phyloP scores from a whole-genome alignment of 495 filamentous ascomycete species.

The Aspergillus diversus region DNA sequence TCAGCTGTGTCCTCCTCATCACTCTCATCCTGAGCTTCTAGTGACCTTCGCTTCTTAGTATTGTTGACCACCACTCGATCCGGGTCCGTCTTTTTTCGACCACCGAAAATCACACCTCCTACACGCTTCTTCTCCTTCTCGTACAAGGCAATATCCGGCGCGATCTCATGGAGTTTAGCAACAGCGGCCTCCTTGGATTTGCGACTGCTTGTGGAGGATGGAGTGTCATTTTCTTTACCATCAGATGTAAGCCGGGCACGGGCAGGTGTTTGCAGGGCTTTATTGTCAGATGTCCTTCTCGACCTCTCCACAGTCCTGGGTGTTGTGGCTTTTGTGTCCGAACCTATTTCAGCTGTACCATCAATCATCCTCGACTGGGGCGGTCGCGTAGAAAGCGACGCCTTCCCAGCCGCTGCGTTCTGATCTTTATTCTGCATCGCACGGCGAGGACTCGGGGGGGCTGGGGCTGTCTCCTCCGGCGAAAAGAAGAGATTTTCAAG shows the following conservation, averaged over 20 bases:
- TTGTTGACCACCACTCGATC: conserved; percentile 42
- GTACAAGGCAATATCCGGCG: conserved; percentile 82
- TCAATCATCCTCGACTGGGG: conserved; percentile 27
- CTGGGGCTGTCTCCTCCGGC: conserved; percentile 30
- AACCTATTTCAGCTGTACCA: conserved; percentile 17
- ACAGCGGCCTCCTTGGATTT: conserved; percentile 85
- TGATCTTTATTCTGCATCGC: conserved; percentile 43
- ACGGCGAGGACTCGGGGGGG: conserved; percentile 28
- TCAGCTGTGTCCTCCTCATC: conserved; percentile 56
- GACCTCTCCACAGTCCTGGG: conserved; percentile 35
- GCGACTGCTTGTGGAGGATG: conserved; percentile 74
- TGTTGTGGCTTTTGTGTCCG: conserved; percentile 30
- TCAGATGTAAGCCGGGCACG: conserved; percentile 43
- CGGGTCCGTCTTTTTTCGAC: conserved; percentile 56
- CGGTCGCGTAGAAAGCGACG: conserved; percentile 22
- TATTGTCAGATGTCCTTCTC: conserved; percentile 31
- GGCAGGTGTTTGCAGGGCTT: conserved; percentile 51
- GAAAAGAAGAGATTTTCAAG: conserved; percentile 61
- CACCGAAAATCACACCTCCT: conserved; percentile 81
- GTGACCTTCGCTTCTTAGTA: conserved; percentile 44
- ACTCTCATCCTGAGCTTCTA: conserved; percentile 52
- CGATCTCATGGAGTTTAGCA: conserved; percentile 72
- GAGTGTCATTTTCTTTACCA: conserved; percentile 87
- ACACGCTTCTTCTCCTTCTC: conserved; percentile 92
- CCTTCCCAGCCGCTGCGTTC: conserved; percentile 30